Conservation (phyloP, 1,284 basidiomycete genomes). For the Laetiporus sulphureus region DNA sequence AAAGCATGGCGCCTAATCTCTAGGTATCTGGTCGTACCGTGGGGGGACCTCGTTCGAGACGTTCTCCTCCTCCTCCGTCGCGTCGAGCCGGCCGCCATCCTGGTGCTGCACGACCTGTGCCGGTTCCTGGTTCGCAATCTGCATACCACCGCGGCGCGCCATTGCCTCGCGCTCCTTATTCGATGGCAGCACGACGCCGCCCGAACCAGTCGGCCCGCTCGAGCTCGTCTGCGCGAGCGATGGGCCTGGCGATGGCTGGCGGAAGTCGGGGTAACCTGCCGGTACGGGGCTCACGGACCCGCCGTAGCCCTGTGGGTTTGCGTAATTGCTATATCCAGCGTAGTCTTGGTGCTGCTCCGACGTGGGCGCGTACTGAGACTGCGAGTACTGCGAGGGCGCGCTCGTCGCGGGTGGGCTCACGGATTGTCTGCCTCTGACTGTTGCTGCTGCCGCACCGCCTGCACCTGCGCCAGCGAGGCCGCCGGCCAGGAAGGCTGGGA, state of each 20-base stretch:
- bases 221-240: constrained; percentile 18
- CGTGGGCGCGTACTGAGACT: constrained; percentile 17
- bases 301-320: constrained; percentile 3
- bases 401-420: constrained; percentile 8
- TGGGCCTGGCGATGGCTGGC: constrained; percentile 23
- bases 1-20: too few relatives aligned
- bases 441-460: constrained; percentile 10
- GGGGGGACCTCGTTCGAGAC: constrained; percentile 27
- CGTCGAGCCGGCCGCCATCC: constrained; percentile 23
- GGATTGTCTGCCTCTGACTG: too few relatives aligned
- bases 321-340: constrained; percentile 11
- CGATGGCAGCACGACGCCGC: constrained; percentile 18
- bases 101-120: constrained; percentile 25
- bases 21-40: constrained; percentile 27
- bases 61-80: constrained; percentile 15
- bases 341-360: constrained; percentile 21
- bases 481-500: constrained; percentile 20
- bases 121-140: constrained; percentile 19
- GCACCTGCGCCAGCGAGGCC: constrained; percentile 16
- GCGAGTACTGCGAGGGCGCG: constrained; percentile 20
- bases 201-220: constrained; percentile 7
- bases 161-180: constrained; percentile 28
- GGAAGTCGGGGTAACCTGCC: constrained; percentile 14
- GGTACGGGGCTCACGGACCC: constrained; percentile 6
- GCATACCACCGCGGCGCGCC: constrained; percentile 10